Base-by-base conservation (phyloP, 495 filamentous ascomycete species). In the Zalerion maritima region DNA sequence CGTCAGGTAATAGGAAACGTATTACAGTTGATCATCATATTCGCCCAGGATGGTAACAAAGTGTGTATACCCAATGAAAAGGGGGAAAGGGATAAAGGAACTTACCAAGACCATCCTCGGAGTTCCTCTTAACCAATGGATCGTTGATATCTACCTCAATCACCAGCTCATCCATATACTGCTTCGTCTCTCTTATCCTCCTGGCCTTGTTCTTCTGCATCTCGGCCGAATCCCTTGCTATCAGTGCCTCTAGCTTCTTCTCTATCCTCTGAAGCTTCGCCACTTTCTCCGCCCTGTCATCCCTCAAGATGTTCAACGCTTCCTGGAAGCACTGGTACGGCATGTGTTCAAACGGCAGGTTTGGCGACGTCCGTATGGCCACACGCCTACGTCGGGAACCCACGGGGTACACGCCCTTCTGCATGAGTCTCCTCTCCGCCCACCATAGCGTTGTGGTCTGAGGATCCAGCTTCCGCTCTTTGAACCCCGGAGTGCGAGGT, bases 251-350 rank as follows among this genome's bases (percentile, higher is more conserved):
- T 33, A 83, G 72, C 47, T 61, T 61, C 37, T 67, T 64, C 27
- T 62, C 49, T 50, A 73, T 67, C 22, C 53, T 53, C n/a, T 62
- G 52, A 28, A 85, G 76, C 30, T 70, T 57, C 35, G 57, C 54
- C 25, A 87, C 32, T 57, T 96, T 99, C 55, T 91, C 72, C 31
- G 73, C 57, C 10, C 89, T 72, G 54, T 99, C 89, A 37, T 65
- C 67, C 29, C 66, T 64, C 24, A 99, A 62, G 20, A 96, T 51
- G 44, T 81, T 79, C 31, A 85, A 75, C 22, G 89, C 89, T 54
- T 94, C 81, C 55, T 99, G 89, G 67, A 94, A 99, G 49, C 80
- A 87, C 63, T 96, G 85, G 57, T 91, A 93, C 19, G 86, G 86
- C 38, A 93, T 57, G 46, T 85, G 79, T 52, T 87, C 79, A 54